Base-by-base conservation (phyloP, 2,329 filamentous ascomycete species). In the Hypoxylon sp. region DNA sequence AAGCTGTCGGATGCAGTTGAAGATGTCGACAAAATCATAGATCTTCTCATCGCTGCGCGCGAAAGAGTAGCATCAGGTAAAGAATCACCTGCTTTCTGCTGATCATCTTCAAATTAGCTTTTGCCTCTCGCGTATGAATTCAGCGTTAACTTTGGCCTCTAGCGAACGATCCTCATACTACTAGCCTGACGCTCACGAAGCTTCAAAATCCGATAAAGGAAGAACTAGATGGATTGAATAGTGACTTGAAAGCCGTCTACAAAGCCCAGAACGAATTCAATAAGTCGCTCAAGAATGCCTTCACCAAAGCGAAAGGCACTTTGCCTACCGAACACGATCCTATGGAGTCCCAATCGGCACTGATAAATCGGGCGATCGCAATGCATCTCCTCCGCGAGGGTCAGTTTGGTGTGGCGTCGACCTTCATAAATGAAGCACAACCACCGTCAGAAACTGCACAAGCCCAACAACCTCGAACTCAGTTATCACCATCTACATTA, bases 341-440 rank as follows among this genome's bases (percentile, higher is more conserved):
- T 32, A 88, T 97, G 78, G 89, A 88, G 1, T 87, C 90, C 19
- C 89, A 96, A 70, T 86, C 91, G 3, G 83, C 86, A 14, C 84
- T 97, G 11, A 93, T 98, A 76, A 96, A 97, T 80, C 89, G 94
- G 61, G 95, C 96, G 5, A 96, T 99, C 72, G 92, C 92, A 8
- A 97, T 98, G 94, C 96, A 99, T 76, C 86, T 99, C 21, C 86
- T 99, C 39, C 92, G 96, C 41, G 95, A 98, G 80, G 96, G 96
- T 51, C 92, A 97, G 76, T 99, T 99, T 78, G 86, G 85, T 21
- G 94, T 97, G 1, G 95, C 95, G 11, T 89, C 90, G 14, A 93
- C 90, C 1, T 97, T 99, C 73, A 87, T 97, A 51, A 82, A 86
- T 12, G 96, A 98, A 82, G 87, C 82, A 14, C 79, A 82, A 63